These are phyloP conservation scores for Saitozyma podzolica DNA, from an alignment of 768 basidiomycete genomes.

Conservation along the genomic window DNA sequence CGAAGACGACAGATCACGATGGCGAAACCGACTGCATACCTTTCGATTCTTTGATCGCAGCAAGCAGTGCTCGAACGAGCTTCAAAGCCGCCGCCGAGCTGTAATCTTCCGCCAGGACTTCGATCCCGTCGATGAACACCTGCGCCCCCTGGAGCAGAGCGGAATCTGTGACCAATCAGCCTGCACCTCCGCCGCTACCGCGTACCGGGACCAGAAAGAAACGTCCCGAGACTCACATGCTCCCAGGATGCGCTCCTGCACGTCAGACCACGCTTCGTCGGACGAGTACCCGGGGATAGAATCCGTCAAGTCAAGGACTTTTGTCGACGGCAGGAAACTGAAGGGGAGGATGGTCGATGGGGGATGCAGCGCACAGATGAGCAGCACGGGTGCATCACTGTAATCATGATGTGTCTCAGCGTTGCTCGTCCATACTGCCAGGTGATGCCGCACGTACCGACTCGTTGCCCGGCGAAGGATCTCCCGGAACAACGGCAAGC, in stretches of 20 bases:
- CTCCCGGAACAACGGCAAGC: conserved; percentile 39
- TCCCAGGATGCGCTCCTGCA: conserved; percentile 14
- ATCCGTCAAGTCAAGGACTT: conserved; percentile 35
- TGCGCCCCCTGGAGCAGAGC: conserved; percentile 22
- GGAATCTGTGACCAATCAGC: conserved; percentile 7
- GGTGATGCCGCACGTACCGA: conserved; percentile 19
- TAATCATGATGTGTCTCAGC: not conserved
- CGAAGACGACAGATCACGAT: not conserved
- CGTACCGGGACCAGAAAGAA: not conserved
- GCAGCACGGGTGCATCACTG: conserved; percentile 1
- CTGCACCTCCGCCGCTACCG: not conserved
- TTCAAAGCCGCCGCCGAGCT: conserved; percentile 13
- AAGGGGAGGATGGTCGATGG: conserved; percentile 21
- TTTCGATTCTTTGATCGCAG: conserved; percentile 29
- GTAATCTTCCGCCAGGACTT: conserved; percentile 46
- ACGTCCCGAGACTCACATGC: conserved; percentile 15
- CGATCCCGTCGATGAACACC: conserved; percentile 45
- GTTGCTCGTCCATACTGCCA: conserved; percentile 6
- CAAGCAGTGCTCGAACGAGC: conserved; percentile 29
- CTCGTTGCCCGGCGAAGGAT: conserved; percentile 25
- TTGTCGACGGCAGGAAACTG: not conserved
- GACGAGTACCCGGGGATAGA: conserved; percentile 23
- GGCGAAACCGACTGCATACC: conserved; percentile 16
- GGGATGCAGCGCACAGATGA: conserved; percentile 31
- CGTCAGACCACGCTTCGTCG: conserved; percentile 5